Evolutionary conservation across 345 rosid species (phyloP).

Genomic region (Brassica cretica): DNA sequence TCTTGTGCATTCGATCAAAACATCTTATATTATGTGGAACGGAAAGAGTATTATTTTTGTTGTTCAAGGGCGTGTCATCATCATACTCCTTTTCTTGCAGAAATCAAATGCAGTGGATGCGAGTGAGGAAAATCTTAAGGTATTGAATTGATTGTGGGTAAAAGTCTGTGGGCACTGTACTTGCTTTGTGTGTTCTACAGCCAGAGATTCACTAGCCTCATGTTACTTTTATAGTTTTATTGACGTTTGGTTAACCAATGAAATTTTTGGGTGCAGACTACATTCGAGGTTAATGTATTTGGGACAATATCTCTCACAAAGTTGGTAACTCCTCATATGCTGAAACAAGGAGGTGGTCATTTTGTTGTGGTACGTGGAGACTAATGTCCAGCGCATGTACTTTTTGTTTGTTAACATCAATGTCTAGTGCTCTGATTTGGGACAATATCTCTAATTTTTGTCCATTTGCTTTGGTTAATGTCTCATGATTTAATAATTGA

Average conservation of each 20-base stretch:
- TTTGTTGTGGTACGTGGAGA: conserved; percentile 86
- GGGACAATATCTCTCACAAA: conserved; percentile 89
- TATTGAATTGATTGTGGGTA: conserved; percentile 24
- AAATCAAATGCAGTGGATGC: conserved; percentile 78
- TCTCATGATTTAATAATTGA: conserved; percentile 12
- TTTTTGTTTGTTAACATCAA: not conserved
- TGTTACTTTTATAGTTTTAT: not conserved
- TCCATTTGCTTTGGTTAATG: not conserved
- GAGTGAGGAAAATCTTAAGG: conserved; percentile 76
- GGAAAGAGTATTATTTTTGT: not conserved
- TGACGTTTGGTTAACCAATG: not conserved
- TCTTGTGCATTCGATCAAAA: too few species aligned
- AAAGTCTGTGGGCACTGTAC: not conserved
- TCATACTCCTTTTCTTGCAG: conserved; percentile 47
- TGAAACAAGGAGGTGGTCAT: conserved; percentile 79
- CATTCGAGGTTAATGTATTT: conserved; percentile 75
- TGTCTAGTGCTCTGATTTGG: not conserved
- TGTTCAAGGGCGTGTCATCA: not conserved
- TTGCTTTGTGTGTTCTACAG: conserved; percentile 1
- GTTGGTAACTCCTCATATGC: conserved; percentile 75
- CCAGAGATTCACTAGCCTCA: conserved; percentile 12
- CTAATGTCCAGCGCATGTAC: conserved; percentile 3
- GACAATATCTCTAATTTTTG: not conserved
- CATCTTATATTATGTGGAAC: too few species aligned
- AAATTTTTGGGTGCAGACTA: conserved; percentile 54